Base-by-base conservation (phyloP, 176 grass and related monocot species). In the Calamus simplicifolius region DNA sequence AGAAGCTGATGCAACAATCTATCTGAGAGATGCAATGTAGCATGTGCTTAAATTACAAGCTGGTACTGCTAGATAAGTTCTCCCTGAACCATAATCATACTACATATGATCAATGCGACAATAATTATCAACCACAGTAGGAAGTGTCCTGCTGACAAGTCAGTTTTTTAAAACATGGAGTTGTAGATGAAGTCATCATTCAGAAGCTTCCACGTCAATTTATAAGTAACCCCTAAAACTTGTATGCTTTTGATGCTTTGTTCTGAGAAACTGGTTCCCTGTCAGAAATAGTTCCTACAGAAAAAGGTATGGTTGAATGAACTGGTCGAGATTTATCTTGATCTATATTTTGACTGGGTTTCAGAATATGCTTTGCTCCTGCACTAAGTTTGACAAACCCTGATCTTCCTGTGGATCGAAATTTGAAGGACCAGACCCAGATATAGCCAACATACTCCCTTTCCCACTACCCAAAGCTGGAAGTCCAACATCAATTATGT, bases 331-430 rank as follows among this genome's bases (percentile, higher is more conserved):
- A 68, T 62, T 50, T 72, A 62, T 27, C 31, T 2, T 68, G 57
- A 27, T 50, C 67, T 5, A 77, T 80, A 23, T 53, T 50, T 49
- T 85, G 72, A 49, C 63, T 80, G 51, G 72, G 82, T 50, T 68
- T 75, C 51, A 85, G 56, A 14, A 76, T 76, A 68, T 85, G 82
- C 58, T 72, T 85, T 5, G 58, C 82, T 19, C 77, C 82, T 2
- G 76, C 65, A 50, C 43, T 68, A 57, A 85, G 82, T 54, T 80
- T 85, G 59, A 85, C 72, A 1, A 68, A 77, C 0, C 82, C 76
- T 51, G 72, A 59, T 58, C 82, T 85, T 62, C 52, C 49, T 56
- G 35, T 43, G 35, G 35, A 43, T 43, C 5, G 7, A 43, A 12
- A 43, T 43, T 53, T 54, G 57, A 72, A 72, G 72, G 25, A 58